phyloP scores from a whole-genome alignment of 2,329 filamentous ascomycete species.

The Penicillium sp. region DNA sequence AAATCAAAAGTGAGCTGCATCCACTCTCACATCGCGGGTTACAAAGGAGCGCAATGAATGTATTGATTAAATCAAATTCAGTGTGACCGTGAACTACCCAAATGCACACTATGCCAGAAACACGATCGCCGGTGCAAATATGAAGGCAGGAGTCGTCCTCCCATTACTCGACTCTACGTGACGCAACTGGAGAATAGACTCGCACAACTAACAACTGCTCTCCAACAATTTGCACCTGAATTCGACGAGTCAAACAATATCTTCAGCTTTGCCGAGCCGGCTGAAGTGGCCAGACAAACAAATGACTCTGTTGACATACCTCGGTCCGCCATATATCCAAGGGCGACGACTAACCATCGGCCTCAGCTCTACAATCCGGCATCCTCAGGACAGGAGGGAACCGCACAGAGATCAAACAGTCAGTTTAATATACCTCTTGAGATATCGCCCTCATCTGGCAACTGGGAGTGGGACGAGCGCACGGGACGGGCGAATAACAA shows the following conservation, averaged over 20 bases:
- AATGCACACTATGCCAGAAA: constrained; percentile 47
- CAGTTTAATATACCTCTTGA: constrained; percentile 7
- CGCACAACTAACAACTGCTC: constrained; percentile 28
- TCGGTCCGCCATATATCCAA: not conserved
- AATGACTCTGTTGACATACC: not conserved
- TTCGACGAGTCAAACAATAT: not conserved
- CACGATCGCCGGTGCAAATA: constrained; percentile 55
- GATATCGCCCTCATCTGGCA: constrained; percentile 38
- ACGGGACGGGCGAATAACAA: constrained; percentile 11
- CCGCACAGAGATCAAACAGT: not conserved
- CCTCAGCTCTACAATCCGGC: not conserved
- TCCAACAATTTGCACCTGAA: constrained; percentile 8
- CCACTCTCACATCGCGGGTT: not conserved
- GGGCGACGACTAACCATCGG: not conserved
- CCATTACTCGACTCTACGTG: constrained; percentile 53
- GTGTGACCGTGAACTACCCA: constrained; percentile 45
- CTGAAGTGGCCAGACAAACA: not conserved
- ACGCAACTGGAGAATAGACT: constrained; percentile 52
- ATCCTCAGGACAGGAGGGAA: not conserved
- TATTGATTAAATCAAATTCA: constrained; percentile 15
- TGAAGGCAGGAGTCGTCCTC: constrained; percentile 54
- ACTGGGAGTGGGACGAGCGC: constrained; percentile 24
- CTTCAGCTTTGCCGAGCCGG: not conserved
- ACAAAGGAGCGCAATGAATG: not conserved
- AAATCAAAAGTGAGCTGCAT: constrained; percentile 34